Evolutionary conservation across 352 stramenopile species (phyloP).

Genomic region (Globisporangium radiosum): DNA sequence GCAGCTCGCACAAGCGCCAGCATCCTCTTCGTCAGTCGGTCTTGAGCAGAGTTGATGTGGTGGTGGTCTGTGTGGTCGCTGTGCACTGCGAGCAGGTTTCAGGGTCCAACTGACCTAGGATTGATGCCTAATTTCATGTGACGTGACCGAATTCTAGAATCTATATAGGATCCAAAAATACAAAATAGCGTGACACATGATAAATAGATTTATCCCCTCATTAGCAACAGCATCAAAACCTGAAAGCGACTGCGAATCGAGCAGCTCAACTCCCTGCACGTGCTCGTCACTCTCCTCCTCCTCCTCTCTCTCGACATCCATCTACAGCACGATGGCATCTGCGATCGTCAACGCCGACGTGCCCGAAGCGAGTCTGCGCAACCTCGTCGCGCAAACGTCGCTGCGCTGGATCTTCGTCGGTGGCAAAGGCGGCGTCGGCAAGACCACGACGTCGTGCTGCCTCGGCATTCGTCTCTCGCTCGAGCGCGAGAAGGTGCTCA

Average conservation of each 20-base stretch:
- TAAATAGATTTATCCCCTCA: background rate
- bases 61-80: conserved; percentile 8
- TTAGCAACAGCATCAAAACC: background rate
- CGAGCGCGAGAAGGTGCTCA: conserved; percentile 93
- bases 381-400: conserved; percentile 84
- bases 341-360: conserved; percentile 31
- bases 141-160: background rate
- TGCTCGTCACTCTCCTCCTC: background rate
- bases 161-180: background rate
- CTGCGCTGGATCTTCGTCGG: conserved; percentile 95
- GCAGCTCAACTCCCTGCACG: no score
- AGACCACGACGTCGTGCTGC: conserved; percentile 98
- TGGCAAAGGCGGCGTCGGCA: conserved; percentile 93
- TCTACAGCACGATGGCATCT: conserved; percentile 9
- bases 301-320: background rate
- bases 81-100: background rate
- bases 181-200: background rate
- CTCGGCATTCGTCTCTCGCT: conserved; percentile 91
- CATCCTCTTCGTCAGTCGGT: conserved; percentile 18
- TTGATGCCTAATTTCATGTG: no score
- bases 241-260: no score
- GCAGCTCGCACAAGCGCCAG: conserved; percentile 17
- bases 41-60: background rate
- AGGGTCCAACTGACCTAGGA: no score
- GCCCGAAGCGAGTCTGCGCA: conserved; percentile 86